Base-by-base conservation (phyloP, 1,284 basidiomycete genomes). In the Anthracocystis panici-leucophaei region DNA sequence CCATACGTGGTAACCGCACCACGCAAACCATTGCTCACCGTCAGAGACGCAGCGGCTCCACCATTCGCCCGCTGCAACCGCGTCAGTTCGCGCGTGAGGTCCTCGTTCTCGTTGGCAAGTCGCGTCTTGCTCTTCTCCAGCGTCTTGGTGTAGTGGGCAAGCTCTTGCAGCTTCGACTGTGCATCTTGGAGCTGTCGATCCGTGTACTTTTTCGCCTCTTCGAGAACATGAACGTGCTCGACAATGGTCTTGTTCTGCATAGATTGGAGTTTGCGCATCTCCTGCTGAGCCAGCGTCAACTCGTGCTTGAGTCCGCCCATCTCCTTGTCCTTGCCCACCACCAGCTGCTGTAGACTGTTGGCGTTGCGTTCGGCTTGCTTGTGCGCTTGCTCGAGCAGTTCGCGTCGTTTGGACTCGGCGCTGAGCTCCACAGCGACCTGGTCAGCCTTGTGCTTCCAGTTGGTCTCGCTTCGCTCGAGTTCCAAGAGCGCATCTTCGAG, bases 211-310 rank as follows among this genome's bases (percentile, higher is more conserved):
- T 98, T 98, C 11, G 97, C 96, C 82, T 97, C 93, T 85, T 99
- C 95, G 7, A 97, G 89, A 18, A 99, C 97, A 80, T 99, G 93
- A 21, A 99, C 95, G 82, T 99, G 97, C 86, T 99, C 96, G 52
- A 99, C 95, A 65, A 97, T 97, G 14, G 94, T 98, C 88, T 96
- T 97, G 88, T 98, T 94, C 85, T 95, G 93, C 83, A 91, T 90
- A 8, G 92, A 92, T 59, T 73, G 79, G 51, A 82, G 81, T 67
- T 66, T 80, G 57, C 65, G 70, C 72, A 78, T 82, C 78, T 93
- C 91, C 89, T 91, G 92, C 82, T 97, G 93, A 10, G 63, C 68
- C 21, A 65, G 38, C 2, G 74, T 93, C 58, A 96, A 87, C 70
- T 95, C 93, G 7, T 90, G 89, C 10, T 93, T 88, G 9, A 91